Evolutionary conservation across 1,284 basidiomycete species (phyloP), one percentile per base, ranked within the genome.

Genomic region (Ceratobasidium theobromae): DNA sequence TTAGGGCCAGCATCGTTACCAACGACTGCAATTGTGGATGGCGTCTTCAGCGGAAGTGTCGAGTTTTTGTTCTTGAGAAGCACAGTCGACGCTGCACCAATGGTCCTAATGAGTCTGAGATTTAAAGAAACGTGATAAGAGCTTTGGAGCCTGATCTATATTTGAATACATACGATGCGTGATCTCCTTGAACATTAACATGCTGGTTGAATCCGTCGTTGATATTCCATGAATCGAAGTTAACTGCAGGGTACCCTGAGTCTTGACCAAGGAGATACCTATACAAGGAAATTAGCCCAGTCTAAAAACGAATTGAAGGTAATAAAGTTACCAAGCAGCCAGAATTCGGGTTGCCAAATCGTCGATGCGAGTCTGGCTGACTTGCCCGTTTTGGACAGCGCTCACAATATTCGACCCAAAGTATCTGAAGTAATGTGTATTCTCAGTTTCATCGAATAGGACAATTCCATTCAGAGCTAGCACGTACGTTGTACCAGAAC

Each of bases 11-110:
- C 70, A 45, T 71, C 69, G 23, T 54, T 69, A 1, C 72, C 88
- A 62, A 89, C 80, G 23, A 90, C 76, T 0, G 78, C 85, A 54
- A 89, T 80, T 3, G 77, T 78, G 69, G 77, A 77, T 0, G 82
- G 82, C 18, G 76, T 76, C 0, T 76, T 78, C n/a, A 91, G 75
- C 1, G 89, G 89, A 0, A 93, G 77, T 1, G 78, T 76, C 2
- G 76, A 75, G 45, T 81, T 78, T 1, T 72, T 73, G 74, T 93
- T 93, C 78, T 92, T 92, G 54, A 93, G 79, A 25, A 94, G 77
- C 5, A 92, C 85, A 1, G 85, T 87, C 0, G 86, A 86, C 0
- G 87, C 85, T 0, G 81, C 82, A n/a, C 84, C 88, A 41, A 91
- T 85, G 53, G 83, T 77, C 9, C 86, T 82, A 41, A 89, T 86